Evolutionary conservation across 1,284 basidiomycete genomes (phyloP).

Genomic region (Papiliotrema fonsecae): DNA sequence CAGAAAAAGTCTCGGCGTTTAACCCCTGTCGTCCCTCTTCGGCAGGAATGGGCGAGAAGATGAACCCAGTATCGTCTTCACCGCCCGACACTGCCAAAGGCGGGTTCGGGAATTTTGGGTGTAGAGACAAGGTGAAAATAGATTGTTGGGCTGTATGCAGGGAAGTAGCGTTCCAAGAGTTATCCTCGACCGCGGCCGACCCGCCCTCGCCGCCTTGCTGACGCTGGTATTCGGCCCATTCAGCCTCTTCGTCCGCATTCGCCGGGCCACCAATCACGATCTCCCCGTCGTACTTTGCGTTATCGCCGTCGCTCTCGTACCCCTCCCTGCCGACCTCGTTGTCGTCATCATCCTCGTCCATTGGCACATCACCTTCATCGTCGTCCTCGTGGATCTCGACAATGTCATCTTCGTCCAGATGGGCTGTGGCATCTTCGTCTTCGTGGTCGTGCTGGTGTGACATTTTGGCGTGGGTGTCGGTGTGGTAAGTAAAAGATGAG

Average conservation of each 20-base stretch:
- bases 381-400: constrained; percentile 56
- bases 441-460: constrained; percentile 38
- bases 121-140: constrained; percentile 78
- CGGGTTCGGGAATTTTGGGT: constrained; percentile 65
- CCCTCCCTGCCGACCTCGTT: constrained; percentile 53
- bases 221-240: constrained; percentile 21
- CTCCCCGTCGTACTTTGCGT: constrained; percentile 49
- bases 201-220: too few species aligned
- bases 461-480: background rate
- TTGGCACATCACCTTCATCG: constrained; percentile 63
- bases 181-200: constrained; percentile 30
- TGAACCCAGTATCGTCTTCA: constrained; percentile 90
- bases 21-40: constrained; percentile 16
- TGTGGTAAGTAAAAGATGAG: background rate
- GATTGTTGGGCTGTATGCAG: constrained; percentile 52
- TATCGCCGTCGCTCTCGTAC: constrained; percentile 57
- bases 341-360: constrained; percentile 60
- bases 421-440: constrained; percentile 34
- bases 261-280: constrained; percentile 47
- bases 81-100: constrained; percentile 86
- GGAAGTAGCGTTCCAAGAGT: constrained; percentile 35
- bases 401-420: constrained; percentile 43
- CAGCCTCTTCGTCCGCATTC: constrained; percentile 32
- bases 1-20: constrained; percentile 64
- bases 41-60: constrained; percentile 57